Conservation (phyloP, 768 basidiomycete species). For the Hericium erinaceus region DNA sequence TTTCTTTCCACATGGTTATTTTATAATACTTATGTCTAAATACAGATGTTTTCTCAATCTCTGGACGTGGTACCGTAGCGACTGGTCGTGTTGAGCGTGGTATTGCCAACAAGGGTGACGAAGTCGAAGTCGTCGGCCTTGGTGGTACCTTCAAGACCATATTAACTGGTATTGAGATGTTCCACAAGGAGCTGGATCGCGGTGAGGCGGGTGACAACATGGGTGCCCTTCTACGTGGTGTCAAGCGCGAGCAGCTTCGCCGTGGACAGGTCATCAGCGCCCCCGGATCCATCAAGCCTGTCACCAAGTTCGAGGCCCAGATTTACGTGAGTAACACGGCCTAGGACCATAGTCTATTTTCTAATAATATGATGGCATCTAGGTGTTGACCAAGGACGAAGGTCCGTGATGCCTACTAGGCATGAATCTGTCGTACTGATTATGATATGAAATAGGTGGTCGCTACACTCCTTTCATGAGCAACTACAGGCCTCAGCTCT, state of each 20-base stretch:
- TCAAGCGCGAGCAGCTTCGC: slow-evolving; percentile 92
- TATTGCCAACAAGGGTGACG: slow-evolving; percentile 79
- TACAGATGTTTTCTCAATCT: slow-evolving; percentile 90
- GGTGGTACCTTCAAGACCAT: slow-evolving; percentile 82
- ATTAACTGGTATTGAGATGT: slow-evolving; percentile 88
- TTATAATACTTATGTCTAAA: not conserved
- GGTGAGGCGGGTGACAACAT: slow-evolving; percentile 99
- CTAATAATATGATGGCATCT: not conserved
- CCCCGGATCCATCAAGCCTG: slow-evolving; percentile 88
- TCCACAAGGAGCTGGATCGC: slow-evolving; percentile 98
- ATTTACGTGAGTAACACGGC: slow-evolving; percentile 53
- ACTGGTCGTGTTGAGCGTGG: slow-evolving; percentile 96
- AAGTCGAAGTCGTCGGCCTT: slow-evolving; percentile 88
- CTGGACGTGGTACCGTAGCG: slow-evolving; percentile 95
- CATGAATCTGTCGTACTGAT: not conserved
- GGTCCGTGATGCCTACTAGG: slow-evolving; percentile 23
- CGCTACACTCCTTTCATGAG: slow-evolving; percentile 88
- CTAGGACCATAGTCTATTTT: no score
- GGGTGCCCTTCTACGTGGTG: slow-evolving; percentile 92
- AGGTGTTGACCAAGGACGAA: slow-evolving; percentile 85
- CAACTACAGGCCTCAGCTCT: slow-evolving; percentile 93
- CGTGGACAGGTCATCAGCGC: slow-evolving; percentile 88
- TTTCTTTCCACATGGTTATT: not conserved
- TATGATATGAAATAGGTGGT: slow-evolving; percentile 33
- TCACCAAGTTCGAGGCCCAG: slow-evolving; percentile 90